These are phyloP conservation scores for Peniophora sp. DNA, from an alignment of 1,284 basidiomycete species.

Conservation along the genomic window DNA sequence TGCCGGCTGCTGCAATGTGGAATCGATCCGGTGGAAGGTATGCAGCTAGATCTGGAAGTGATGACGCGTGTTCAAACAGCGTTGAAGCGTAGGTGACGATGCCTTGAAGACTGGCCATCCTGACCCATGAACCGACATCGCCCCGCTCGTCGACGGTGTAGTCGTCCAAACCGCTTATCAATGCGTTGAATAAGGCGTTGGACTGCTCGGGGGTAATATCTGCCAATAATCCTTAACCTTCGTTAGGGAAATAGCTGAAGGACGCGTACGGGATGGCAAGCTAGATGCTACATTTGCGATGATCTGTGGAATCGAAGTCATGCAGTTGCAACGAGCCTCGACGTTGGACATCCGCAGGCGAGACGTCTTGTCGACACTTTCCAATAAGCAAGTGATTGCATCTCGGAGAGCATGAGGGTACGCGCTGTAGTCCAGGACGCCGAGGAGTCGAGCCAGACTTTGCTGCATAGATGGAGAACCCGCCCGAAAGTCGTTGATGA, in stretches of 20 bases:
- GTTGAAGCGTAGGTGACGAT: constrained; percentile 42
- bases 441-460: constrained; percentile 71
- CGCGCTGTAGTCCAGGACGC: constrained; percentile 58
- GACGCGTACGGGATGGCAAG: constrained; percentile 38
- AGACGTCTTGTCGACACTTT: constrained; percentile 45
- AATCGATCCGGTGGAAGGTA: constrained; percentile 58
- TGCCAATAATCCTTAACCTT: constrained; percentile 19
- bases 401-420: constrained; percentile 44
- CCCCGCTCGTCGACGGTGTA: constrained; percentile 93
- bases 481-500: constrained; percentile 59
- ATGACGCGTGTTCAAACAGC: constrained; percentile 34
- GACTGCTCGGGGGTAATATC: constrained; percentile 39
- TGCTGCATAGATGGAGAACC: constrained; percentile 61
- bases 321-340: constrained; percentile 68
- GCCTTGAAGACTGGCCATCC: constrained; percentile 67
- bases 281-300: constrained; percentile 36
- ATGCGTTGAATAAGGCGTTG: constrained; percentile 37
- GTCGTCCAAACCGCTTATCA: constrained; percentile 72
- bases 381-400: constrained; percentile 53
- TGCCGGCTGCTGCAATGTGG: constrained; percentile 51
- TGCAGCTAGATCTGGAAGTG: constrained; percentile 34
- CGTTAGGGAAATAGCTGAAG: background rate
- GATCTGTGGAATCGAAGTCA: constrained; percentile 55
- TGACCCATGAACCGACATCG: constrained; percentile 96
- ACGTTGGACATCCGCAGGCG: constrained; percentile 38